Percentiles rank a stretch among this genome's conserved stretches.
phyloP scores from a whole-genome alignment of 345 rosid genomes.

The Sonneratia alba region DNA sequence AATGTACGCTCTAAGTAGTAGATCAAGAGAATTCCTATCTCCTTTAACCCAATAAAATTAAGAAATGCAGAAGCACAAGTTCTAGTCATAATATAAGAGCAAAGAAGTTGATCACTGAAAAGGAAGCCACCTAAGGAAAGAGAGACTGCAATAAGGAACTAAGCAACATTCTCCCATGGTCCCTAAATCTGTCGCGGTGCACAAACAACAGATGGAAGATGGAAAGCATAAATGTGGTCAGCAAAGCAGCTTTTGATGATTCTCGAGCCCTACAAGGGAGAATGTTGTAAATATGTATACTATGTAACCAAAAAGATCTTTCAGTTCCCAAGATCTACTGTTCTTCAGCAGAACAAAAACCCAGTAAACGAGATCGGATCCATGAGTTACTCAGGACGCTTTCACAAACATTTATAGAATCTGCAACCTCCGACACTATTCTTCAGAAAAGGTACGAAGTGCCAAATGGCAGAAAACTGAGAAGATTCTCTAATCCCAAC shows the following conservation, averaged over 20 bases:
- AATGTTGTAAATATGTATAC: too few species aligned
- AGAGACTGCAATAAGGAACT: neutral
- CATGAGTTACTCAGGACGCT: neutral
- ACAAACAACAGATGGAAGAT: neutral
- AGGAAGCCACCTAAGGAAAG: neutral
- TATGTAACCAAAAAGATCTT: neutral
- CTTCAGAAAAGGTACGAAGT: neutral
- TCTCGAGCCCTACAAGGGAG: neutral
- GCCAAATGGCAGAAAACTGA: neutral
- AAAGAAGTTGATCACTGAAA: neutral
- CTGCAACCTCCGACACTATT: neutral
- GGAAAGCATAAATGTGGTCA: neutral
- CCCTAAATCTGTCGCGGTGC: neutral
- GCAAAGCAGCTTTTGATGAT: neutral
- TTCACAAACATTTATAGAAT: neutral
- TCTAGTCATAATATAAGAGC: neutral
- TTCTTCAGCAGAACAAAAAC: neutral
- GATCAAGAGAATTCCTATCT: too few species aligned
- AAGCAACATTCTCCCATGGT: neutral
- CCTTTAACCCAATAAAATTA: too few species aligned
- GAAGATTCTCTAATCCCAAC: neutral
- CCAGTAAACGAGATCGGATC: neutral
- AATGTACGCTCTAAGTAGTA: too few species aligned
- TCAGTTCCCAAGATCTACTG: neutral
- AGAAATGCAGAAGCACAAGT: too few species aligned